Conservation (phyloP, 139 green algal genomes). For the Yamagishiella unicocca region DNA sequence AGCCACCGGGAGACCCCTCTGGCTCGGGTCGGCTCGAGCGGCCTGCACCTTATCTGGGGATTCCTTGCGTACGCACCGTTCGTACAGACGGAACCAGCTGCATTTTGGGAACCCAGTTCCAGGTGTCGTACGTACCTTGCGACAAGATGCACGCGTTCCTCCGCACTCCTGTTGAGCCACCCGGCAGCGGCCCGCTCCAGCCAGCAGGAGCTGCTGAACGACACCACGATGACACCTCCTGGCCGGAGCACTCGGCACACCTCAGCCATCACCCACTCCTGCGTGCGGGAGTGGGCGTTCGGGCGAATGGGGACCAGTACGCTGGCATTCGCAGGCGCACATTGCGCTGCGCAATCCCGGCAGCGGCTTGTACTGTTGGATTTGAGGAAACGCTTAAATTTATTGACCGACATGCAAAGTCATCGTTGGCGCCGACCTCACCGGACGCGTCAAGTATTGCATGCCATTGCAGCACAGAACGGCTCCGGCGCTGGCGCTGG, state of each 20-base stretch:
- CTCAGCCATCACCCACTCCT: conserved; percentile 26
- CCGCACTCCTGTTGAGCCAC: not conserved
- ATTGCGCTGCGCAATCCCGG: no score
- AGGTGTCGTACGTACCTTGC: no score
- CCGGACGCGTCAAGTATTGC: not conserved
- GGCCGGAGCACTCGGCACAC: conserved; percentile 11
- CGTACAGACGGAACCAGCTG: no score
- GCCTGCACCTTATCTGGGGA: no score
- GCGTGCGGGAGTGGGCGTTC: not conserved
- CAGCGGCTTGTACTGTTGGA: no score
- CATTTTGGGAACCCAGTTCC: no score
- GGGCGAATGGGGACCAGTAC: not conserved
- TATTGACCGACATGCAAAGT: not conserved
- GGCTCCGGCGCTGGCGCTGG: not conserved
- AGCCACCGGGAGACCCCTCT: no score
- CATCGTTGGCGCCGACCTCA: not conserved
- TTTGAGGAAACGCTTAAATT: no score
- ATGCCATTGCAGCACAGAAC: conserved; percentile 33
- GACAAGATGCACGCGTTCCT: conserved; percentile 3
- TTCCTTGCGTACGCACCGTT: no score
- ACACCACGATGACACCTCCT: not conserved
- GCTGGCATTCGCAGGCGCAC: no score
- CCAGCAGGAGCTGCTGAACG: conserved; percentile 15
- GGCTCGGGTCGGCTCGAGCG: no score
- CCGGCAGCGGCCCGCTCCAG: not conserved